A percentile compares a stretch with the other conserved stretches of the same genome.
Conservation (phyloP, 83 land plant genomes). For the Picea mariana region DNA sequence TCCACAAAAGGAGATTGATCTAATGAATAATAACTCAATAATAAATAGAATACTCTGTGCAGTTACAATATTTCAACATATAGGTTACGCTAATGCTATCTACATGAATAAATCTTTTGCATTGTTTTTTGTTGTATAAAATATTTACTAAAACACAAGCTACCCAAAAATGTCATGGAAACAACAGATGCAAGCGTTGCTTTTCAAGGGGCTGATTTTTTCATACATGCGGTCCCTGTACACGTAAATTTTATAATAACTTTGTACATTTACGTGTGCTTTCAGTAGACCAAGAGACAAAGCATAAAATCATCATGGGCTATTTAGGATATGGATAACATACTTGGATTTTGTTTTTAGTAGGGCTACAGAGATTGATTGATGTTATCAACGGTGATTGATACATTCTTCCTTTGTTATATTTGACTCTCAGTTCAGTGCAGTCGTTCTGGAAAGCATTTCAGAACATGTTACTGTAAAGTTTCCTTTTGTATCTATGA, state of each 20-base stretch:
- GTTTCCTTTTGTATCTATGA: slow-evolving; percentile 85
- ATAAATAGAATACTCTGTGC: too few species aligned
- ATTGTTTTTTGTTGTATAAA: slow-evolving; percentile 38
- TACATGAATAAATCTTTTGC: neutral
- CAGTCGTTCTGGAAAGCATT: slow-evolving; percentile 71
- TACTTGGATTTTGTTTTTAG: too few species aligned
- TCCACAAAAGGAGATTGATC: too few species aligned
- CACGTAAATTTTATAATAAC: slow-evolving; percentile 49
- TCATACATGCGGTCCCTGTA: slow-evolving; percentile 91
- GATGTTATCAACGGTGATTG: neutral
- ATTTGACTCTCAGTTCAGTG: slow-evolving; percentile 72
- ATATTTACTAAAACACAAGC: slow-evolving; percentile 74
- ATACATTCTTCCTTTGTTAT: neutral
- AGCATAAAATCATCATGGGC: neutral
- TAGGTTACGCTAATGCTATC: neutral
- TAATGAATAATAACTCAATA: too few species aligned
- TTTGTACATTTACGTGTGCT: neutral
- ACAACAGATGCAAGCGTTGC: slow-evolving; percentile 82
- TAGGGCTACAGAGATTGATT: neutral
- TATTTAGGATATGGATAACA: neutral
- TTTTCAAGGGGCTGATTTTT: slow-evolving; percentile 72
- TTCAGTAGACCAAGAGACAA: neutral
- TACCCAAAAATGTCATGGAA: slow-evolving; percentile 79
- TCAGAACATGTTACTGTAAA: slow-evolving; percentile 70
- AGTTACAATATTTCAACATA: too few species aligned